Conservation (phyloP, 1,284 basidiomycete genomes). For the Agaricales sp. region DNA sequence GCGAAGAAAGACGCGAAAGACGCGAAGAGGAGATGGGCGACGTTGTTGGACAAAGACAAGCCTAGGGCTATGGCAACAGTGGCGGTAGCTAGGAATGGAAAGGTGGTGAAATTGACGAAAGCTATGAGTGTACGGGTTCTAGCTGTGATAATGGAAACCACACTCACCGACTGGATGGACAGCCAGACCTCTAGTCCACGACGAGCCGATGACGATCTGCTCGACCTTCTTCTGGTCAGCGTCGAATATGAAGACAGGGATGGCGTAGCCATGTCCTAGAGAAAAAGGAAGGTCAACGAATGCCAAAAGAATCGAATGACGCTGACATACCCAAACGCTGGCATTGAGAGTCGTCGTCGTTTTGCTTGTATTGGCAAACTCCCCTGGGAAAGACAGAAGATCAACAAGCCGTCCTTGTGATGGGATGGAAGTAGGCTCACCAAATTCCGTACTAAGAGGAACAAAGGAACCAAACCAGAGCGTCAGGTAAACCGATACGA, state of each 20-base stretch:
- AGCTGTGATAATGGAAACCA: no score
- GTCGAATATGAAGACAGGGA: conserved; percentile 23
- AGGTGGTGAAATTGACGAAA: conserved; percentile 2
- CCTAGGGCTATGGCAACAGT: conserved; percentile 35
- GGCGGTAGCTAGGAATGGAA: conserved; percentile 16
- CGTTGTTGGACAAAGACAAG: conserved; percentile 34
- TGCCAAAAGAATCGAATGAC: background rate
- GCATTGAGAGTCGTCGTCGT: conserved; percentile 13
- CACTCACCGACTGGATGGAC: conserved; percentile 38
- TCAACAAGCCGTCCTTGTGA: no score
- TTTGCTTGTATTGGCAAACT: conserved; percentile 8
- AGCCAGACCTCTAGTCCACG: conserved; percentile 41
- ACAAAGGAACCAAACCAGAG: no score
- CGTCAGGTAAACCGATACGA: no score
- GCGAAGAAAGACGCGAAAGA: conserved; percentile 40
- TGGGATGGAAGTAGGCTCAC: no score
- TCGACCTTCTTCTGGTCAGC: conserved; percentile 11
- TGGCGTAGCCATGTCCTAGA: conserved; percentile 43
- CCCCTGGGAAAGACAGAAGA: no score
- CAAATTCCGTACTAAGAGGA: no score
- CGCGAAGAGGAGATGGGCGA: conserved; percentile 32
- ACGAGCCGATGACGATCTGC: conserved; percentile 22
- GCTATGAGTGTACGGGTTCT: no score
- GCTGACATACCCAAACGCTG: conserved; percentile 30
- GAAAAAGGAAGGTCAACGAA: background rate